Evolutionary conservation across 176 grass and related monocot genomes (phyloP).

Genomic region (bread wheat (Triticum aestivum)): DNA sequence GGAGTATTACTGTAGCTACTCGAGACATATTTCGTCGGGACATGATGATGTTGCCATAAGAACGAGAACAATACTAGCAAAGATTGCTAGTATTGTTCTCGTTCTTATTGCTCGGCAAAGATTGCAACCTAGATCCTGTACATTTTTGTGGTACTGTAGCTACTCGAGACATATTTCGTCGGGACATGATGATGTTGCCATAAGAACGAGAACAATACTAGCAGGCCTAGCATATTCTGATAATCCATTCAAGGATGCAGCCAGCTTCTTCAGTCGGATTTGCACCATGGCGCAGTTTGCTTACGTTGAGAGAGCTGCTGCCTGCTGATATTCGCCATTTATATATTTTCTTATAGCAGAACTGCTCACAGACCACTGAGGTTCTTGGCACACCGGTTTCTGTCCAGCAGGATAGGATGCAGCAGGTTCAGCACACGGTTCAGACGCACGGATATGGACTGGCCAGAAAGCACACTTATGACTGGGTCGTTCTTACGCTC

Average conservation of each 20-base stretch:
- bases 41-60: too few species aligned
- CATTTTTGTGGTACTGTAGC: not conserved
- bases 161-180: not conserved
- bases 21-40: too few species aligned
- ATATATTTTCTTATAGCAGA: not conserved
- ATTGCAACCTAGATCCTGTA: not conserved
- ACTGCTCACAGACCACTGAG: not conserved
- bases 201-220: not conserved
- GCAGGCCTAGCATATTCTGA: not conserved
- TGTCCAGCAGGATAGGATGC: slow-evolving; percentile 37
- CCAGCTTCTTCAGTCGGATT: not conserved
- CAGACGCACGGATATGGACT: slow-evolving; percentile 58
- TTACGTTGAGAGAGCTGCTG: not conserved
- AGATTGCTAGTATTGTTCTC: too few species aligned
- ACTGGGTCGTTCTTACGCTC: slow-evolving; percentile 71
- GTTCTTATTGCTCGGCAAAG: too few species aligned
- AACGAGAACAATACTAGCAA: too few species aligned
- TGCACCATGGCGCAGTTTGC: not conserved
- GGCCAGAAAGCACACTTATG: slow-evolving; percentile 53
- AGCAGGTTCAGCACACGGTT: slow-evolving; percentile 48
- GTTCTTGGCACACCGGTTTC: not conserved
- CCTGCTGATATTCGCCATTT: not conserved
- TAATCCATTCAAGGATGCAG: not conserved
- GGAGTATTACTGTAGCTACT: not conserved
- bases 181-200: not conserved